A percentile compares a stretch with the other conserved stretches of the same genome.
phyloP scores from a whole-genome alignment of 352 stramenopile genomes.

The Pythium sukuiense region DNA sequence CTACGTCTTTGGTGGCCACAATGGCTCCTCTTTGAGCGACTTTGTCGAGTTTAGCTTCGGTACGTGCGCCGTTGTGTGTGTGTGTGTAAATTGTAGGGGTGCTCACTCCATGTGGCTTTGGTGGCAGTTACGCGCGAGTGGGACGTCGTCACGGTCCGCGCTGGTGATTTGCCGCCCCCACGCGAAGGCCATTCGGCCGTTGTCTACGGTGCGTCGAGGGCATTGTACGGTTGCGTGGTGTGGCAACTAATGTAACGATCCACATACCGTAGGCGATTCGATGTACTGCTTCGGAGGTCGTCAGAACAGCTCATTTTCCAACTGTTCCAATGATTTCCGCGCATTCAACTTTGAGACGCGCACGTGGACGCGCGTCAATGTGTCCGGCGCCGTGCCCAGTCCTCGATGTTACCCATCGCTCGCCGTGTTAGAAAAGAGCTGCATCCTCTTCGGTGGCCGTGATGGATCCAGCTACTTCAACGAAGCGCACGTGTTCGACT shows the following conservation, averaged over 20 bases:
- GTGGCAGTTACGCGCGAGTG: conserved; percentile 71
- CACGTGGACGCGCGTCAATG: conserved; percentile 90
- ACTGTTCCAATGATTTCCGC: conserved; percentile 95
- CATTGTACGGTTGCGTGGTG: not conserved
- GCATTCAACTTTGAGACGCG: conserved; percentile 92
- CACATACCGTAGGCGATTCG: conserved; percentile 64
- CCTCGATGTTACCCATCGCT: conserved; percentile 84
- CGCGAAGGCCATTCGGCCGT: conserved; percentile 95
- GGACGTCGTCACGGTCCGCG: conserved; percentile 66
- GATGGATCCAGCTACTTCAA: conserved; percentile 99
- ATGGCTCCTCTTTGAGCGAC: conserved; percentile 92
- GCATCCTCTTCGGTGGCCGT: conserved; percentile 95
- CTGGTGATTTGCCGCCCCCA: conserved; percentile 88
- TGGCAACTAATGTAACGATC: not conserved
- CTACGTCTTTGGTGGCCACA: conserved; percentile 94
- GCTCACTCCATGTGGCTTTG: no score
- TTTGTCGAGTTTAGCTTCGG: conserved; percentile 95
- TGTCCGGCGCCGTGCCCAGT: conserved; percentile 57
- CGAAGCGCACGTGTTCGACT: conserved; percentile 97
- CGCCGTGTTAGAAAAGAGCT: conserved; percentile 92
- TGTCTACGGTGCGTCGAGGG: conserved; percentile 60
- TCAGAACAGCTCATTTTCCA: conserved; percentile 65
- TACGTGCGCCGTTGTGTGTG: no score
- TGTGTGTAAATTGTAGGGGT: no score
- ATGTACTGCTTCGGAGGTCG: conserved; percentile 94